Conservation (phyloP, 495 filamentous ascomycete species). For the Thozetella sp. region DNA sequence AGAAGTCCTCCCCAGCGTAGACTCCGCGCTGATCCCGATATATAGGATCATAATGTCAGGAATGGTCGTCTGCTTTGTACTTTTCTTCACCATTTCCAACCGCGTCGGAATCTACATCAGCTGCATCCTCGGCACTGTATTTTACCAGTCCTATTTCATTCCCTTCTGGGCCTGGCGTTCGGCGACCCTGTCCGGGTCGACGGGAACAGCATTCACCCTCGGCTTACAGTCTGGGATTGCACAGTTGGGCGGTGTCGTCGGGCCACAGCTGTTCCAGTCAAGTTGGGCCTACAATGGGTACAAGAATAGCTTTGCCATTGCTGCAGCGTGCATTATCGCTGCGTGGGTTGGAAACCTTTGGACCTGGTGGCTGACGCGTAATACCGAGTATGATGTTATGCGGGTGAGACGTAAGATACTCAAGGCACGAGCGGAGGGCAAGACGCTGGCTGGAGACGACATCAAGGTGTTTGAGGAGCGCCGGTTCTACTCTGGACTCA, state of each 20-base stretch:
- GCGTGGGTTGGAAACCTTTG: slow-evolving; percentile 23
- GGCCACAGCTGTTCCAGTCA: slow-evolving; percentile 32
- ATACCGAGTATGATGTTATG: slow-evolving; percentile 29
- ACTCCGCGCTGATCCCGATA: background rate
- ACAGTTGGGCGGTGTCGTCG: slow-evolving; percentile 33
- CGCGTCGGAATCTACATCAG: slow-evolving; percentile 26
- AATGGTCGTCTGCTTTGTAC: slow-evolving; percentile 19
- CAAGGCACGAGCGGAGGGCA: slow-evolving; percentile 20
- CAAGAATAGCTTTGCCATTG: slow-evolving; percentile 29
- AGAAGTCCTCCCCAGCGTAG: no score
- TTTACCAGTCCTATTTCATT: slow-evolving; percentile 25
- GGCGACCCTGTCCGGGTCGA: slow-evolving; percentile 26
- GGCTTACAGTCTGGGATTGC: slow-evolving; percentile 30
- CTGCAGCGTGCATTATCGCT: slow-evolving; percentile 16
- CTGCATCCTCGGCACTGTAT: slow-evolving; percentile 24
- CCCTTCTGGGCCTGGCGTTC: slow-evolving; percentile 35
- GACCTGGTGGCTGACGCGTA: slow-evolving; percentile 33
- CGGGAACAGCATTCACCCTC: slow-evolving; percentile 32
- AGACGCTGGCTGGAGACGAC: slow-evolving; percentile 21
- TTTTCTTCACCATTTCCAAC: slow-evolving; percentile 14
- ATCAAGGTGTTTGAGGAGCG: slow-evolving; percentile 16
- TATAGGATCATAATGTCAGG: background rate
- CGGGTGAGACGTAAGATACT: slow-evolving; percentile 20
- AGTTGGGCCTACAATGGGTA: slow-evolving; percentile 28
- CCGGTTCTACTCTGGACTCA: slow-evolving; percentile 4